phyloP scores from a whole-genome alignment of 2,329 filamentous ascomycete species.

The Cercospora sesami region DNA sequence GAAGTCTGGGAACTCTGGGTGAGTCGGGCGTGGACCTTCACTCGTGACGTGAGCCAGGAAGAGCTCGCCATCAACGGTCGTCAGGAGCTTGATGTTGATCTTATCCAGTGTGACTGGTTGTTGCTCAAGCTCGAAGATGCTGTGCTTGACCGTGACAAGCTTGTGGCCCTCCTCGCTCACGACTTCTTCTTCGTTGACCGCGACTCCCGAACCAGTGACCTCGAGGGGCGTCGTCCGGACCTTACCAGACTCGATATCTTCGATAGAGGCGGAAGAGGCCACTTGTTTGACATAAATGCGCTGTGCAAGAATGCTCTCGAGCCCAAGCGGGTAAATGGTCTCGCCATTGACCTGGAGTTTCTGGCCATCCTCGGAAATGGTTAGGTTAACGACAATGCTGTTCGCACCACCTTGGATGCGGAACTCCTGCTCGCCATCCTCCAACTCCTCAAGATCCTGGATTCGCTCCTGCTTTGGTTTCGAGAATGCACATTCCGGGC shows the following conservation, averaged over 20 bases:
- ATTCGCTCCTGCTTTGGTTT: constrained; percentile 32
- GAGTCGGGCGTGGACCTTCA: background rate
- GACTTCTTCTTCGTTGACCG: constrained; percentile 44
- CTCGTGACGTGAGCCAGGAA: constrained; percentile 49
- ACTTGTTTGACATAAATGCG: constrained; percentile 33
- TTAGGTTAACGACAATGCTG: constrained; percentile 53
- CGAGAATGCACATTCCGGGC: constrained; percentile 55
- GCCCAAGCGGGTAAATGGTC: constrained; percentile 55
- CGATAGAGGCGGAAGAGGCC: constrained; percentile 26
- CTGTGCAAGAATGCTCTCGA: constrained; percentile 17
- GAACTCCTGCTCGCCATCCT: constrained; percentile 32
- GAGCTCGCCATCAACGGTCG: constrained; percentile 57
- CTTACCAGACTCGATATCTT: constrained; percentile 31
- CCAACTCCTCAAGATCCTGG: constrained; percentile 22
- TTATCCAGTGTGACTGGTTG: constrained; percentile 53
- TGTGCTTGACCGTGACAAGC: constrained; percentile 56
- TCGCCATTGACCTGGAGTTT: constrained; percentile 60
- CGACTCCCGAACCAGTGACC: constrained; percentile 38
- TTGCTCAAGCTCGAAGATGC: constrained; percentile 61
- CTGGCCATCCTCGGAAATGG: constrained; percentile 48
- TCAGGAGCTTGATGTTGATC: constrained; percentile 63
- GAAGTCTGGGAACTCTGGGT: constrained; percentile 19
- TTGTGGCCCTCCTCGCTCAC: constrained; percentile 56
- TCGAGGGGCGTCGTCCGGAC: constrained; percentile 40
- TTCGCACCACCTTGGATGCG: constrained; percentile 38